phyloP scores from a whole-genome alignment of 176 grass and related monocot genomes.

The Poa pratensis region DNA sequence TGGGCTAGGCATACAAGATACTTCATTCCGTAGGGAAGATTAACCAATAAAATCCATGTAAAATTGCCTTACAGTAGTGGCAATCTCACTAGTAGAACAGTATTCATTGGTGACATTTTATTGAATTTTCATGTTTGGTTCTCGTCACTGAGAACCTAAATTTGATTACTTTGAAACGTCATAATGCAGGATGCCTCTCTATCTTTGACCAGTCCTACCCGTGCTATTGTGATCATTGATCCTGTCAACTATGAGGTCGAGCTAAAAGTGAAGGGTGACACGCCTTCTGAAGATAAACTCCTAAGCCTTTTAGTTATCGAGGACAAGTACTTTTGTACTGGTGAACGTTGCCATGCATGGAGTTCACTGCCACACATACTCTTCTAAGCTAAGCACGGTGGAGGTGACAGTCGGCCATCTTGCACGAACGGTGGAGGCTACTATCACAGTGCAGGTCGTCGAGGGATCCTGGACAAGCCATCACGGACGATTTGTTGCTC shows the following conservation, averaged over 20 bases:
- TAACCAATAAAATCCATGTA: neutral
- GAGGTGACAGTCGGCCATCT: neutral
- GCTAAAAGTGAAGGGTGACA: neutral
- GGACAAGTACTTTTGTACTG: neutral
- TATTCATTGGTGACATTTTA: neutral
- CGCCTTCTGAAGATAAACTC: neutral
- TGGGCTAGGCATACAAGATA: neutral
- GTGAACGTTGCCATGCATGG: neutral
- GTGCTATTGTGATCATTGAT: neutral
- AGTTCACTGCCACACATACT: neutral
- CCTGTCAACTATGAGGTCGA: neutral
- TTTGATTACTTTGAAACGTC: neutral
- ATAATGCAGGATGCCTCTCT: constrained; percentile 31
- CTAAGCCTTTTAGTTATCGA: constrained; percentile 6
- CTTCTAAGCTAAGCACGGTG: neutral
- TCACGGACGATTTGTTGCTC: neutral
- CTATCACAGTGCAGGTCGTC: neutral
- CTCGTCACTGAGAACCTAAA: neutral
- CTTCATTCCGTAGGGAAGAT: neutral
- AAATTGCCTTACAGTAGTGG: neutral
- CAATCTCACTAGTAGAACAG: neutral
- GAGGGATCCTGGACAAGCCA: neutral
- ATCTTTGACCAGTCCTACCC: constrained; percentile 7
- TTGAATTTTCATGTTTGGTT: constrained; percentile 4
- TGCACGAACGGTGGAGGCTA: neutral